These are phyloP conservation scores for Cyberlindnera xylosilytica DNA, from an alignment of 805 yeast genomes.

Conservation along the genomic window DNA sequence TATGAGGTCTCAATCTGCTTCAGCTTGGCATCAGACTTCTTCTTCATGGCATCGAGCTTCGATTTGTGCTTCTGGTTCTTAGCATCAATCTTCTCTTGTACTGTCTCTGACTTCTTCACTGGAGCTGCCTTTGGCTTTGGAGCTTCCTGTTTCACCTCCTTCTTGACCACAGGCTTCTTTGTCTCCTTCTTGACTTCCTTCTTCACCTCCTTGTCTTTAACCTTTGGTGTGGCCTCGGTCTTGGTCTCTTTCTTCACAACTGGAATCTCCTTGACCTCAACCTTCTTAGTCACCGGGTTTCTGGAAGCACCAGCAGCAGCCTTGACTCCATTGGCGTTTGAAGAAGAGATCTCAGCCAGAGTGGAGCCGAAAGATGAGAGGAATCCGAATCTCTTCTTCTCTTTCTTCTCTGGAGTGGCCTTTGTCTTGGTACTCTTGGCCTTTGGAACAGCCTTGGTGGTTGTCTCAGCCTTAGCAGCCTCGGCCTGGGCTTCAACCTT, in stretches of 20 bases:
- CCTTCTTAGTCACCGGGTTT: background rate
- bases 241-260: slow-evolving; percentile 8
- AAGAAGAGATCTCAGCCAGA: slow-evolving; percentile 8
- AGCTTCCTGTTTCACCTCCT: background rate
- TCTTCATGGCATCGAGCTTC: slow-evolving; percentile 17
- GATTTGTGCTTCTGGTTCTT: slow-evolving; percentile 18
- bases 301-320: slow-evolving; percentile 2
- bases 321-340: slow-evolving; percentile 1
- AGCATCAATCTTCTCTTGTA: slow-evolving; percentile 21
- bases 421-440: background rate
- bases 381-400: slow-evolving; percentile 6
- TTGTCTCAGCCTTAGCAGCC: slow-evolving; percentile 3
- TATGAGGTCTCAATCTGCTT: slow-evolving; percentile 20
- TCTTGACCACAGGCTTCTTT: background rate
- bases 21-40: slow-evolving; percentile 17
- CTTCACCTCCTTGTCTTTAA: slow-evolving; percentile 21
- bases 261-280: slow-evolving; percentile 3
- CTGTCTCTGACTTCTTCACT: slow-evolving; percentile 17
- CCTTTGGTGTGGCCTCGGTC: slow-evolving; percentile 25
- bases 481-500: slow-evolving; percentile 6
- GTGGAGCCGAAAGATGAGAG: slow-evolving; percentile 2
- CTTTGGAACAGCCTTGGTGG: slow-evolving; percentile 6
- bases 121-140: slow-evolving; percentile 10
- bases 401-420: slow-evolving; percentile 4
- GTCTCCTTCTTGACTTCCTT: background rate